These are phyloP conservation scores for Erigeron canadensis DNA, from an alignment of 129 eudicot species.

Conservation along the genomic window DNA sequence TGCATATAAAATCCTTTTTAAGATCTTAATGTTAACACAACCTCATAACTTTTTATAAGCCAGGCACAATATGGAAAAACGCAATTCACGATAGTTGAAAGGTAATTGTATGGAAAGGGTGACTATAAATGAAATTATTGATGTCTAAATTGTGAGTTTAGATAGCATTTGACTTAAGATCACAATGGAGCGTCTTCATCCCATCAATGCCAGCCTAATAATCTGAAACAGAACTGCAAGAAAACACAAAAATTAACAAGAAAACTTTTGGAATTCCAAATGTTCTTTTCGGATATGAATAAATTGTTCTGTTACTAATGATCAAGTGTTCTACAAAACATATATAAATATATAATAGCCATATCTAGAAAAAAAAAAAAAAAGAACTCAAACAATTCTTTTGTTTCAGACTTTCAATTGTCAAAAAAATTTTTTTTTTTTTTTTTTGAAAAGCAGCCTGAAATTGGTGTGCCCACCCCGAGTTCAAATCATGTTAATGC, in stretches of 20 bases:
- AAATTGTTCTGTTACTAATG: too few species aligned
- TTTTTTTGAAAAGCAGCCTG: too few species aligned
- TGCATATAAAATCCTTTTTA: not conserved
- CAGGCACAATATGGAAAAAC: not conserved
- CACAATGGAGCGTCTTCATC: conserved; percentile 18
- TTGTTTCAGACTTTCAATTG: too few species aligned
- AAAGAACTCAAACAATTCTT: too few species aligned
- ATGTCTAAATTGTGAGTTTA: not conserved
- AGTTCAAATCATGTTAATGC: too few species aligned
- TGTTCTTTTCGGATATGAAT: too few species aligned
- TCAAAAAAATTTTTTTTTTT: too few species aligned
- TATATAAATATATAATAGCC: too few species aligned
- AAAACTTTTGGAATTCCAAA: not conserved
- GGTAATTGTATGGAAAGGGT: conserved; percentile 1
- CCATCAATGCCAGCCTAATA: conserved; percentile 44
- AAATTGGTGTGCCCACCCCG: too few species aligned
- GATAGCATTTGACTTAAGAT: conserved; percentile 21
- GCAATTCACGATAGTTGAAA: not conserved
- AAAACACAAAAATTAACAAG: not conserved
- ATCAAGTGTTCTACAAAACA: too few species aligned
- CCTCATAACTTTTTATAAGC: too few species aligned
- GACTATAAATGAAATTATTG: not conserved
- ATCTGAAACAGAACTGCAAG: conserved; percentile 55
- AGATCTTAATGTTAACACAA: not conserved
- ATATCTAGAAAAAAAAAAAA: too few species aligned